Conservation (phyloP, 371 early-diverging fungal species). For the Homolaphlyctis polyrhiza region DNA sequence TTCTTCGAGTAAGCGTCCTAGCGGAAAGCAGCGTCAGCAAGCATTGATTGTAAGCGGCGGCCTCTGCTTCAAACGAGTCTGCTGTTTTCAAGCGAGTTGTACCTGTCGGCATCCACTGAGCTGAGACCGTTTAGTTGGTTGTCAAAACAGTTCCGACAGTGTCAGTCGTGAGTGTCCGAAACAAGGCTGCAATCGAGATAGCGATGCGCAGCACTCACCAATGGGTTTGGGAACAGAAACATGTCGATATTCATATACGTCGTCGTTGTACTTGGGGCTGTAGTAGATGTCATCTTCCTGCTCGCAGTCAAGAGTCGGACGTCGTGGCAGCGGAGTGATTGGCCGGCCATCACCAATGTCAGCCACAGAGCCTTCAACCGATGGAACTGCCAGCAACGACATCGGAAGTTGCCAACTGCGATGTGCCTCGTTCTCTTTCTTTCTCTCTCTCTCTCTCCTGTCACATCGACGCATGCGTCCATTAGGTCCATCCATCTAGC, state of each 20-base stretch:
- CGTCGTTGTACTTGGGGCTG: slow-evolving; percentile 20
- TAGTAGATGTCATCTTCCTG: slow-evolving; percentile 23
- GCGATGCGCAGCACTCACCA: neutral
- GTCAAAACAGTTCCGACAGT: no score
- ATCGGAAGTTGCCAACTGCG: no score
- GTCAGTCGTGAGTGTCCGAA: no score
- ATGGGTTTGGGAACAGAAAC: slow-evolving; percentile 22
- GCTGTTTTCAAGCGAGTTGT: no score
- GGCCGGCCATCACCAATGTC: neutral
- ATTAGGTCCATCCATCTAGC: no score
- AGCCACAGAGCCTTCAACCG: no score
- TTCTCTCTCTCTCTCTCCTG: no score
- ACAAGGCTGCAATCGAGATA: neutral
- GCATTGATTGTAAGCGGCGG: neutral
- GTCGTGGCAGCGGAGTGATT: neutral
- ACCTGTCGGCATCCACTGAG: slow-evolving; percentile 14
- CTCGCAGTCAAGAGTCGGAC: neutral
- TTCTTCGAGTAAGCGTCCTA: slow-evolving; percentile 49
- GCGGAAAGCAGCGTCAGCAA: neutral
- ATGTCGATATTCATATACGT: slow-evolving; percentile 24
- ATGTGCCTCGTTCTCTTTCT: no score
- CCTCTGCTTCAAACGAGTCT: no score
- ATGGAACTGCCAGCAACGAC: no score
- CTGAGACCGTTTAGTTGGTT: no score
- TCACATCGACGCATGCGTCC: no score